Conservation (phyloP, 805 yeast genomes). For the Blastobotrys terrestris region DNA sequence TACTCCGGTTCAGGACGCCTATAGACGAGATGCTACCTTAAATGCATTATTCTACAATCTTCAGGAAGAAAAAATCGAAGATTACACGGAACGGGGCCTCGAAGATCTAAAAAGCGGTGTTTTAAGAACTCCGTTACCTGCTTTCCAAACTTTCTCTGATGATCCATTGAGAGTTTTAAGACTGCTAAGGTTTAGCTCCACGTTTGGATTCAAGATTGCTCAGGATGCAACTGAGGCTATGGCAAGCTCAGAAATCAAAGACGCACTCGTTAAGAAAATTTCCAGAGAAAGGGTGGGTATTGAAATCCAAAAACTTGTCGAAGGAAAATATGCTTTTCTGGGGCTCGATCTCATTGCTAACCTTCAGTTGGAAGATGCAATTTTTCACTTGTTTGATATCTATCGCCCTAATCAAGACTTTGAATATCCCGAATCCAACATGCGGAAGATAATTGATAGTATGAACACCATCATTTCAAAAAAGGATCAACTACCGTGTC, state of each 20-base stretch:
- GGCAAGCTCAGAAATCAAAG: conserved; percentile 50
- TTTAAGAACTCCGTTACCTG: conserved; percentile 82
- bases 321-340: conserved; percentile 52
- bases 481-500: conserved; percentile 13
- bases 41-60: conserved; percentile 90
- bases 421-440: conserved; percentile 5
- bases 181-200: conserved; percentile 76
- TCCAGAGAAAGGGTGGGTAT: conserved; percentile 87
- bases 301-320: conserved; percentile 73
- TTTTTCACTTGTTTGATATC: conserved; percentile 41
- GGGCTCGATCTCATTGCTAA: conserved; percentile 57
- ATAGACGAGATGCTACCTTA: conserved; percentile 89
- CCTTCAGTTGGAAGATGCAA: conserved; percentile 48
- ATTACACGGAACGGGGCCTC: conserved; percentile 72
- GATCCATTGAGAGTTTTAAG: conserved; percentile 91
- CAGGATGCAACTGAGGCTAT: conserved; percentile 52
- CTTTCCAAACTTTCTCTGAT: conserved; percentile 79
- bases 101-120: conserved; percentile 64
- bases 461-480: conserved; percentile 14
- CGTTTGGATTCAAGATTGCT: conserved; percentile 65
- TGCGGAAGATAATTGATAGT: conserved; percentile 5
- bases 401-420: conserved; percentile 13
- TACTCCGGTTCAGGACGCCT: conserved; percentile 86
- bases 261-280: conserved; percentile 62
- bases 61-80: conserved; percentile 64